Evolutionary conservation across 257 asterid genomes (phyloP).

Genomic region (Nicotiana tomentosiformis): DNA sequence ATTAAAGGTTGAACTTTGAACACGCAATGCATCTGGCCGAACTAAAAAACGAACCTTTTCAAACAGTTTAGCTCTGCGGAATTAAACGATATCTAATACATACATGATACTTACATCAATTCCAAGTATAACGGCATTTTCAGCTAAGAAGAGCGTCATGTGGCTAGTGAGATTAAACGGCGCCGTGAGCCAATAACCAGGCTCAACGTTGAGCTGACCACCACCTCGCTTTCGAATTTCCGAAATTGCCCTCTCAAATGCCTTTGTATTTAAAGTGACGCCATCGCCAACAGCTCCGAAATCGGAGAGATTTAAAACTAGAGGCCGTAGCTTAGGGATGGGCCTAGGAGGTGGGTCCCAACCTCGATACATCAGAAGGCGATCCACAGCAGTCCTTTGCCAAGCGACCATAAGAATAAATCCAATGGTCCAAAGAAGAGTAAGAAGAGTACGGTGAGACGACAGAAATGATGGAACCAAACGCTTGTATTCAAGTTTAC

Average conservation of each 20-base stretch:
- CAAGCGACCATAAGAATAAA: conserved; percentile 55
- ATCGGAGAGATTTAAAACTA: conserved; percentile 60
- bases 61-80: neutral
- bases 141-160: conserved; percentile 69
- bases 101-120: conserved; percentile 47
- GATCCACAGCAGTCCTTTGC: conserved; percentile 59
- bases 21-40: neutral
- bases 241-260: conserved; percentile 70
- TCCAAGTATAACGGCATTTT: conserved; percentile 76
- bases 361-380: conserved; percentile 18
- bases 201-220: conserved; percentile 80
- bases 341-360: conserved; percentile 39
- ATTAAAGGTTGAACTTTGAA: neutral
- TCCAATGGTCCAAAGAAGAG: conserved; percentile 62
- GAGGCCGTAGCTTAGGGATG: conserved; percentile 63
- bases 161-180: conserved; percentile 91
- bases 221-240: conserved; percentile 65
- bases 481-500: conserved; percentile 37
- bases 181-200: conserved; percentile 85
- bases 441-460: conserved; percentile 39
- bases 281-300: conserved; percentile 94
- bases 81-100: neutral
- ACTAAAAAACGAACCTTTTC: neutral
- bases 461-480: conserved; percentile 28
- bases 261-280: conserved; percentile 52